Evolutionary conservation across 306 rosid species (phyloP).

Genomic region (Pyrus pyrifolia): DNA sequence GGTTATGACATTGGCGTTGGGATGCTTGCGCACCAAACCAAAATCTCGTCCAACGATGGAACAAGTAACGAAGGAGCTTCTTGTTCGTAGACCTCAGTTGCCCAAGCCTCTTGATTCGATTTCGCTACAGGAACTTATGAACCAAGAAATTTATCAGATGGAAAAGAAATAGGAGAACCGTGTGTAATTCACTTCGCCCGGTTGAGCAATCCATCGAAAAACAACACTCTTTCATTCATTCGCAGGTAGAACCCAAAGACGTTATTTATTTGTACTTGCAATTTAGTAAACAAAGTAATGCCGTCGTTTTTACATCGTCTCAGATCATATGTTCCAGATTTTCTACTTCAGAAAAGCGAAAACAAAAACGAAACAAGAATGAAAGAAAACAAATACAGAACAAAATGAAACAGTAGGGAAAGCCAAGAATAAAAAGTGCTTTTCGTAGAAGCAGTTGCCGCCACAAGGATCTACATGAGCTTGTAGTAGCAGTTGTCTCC

Average conservation of each 20-base stretch:
- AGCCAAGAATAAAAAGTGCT: not conserved
- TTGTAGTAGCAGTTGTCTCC: constrained; percentile 10
- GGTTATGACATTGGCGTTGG: not conserved
- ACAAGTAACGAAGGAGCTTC: constrained; percentile 4
- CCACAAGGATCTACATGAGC: constrained; percentile 4
- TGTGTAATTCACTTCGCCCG: not conserved
- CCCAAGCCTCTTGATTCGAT: constrained; percentile 6
- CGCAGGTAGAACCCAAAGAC: not conserved
- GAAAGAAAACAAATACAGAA: too few species aligned
- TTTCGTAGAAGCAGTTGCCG: not conserved
- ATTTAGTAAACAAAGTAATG: too few species aligned
- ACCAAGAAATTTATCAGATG: not conserved
- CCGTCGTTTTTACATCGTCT: not conserved
- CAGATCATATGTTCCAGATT: not conserved
- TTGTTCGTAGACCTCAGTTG: not conserved
- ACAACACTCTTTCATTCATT: not conserved
- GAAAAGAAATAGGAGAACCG: not conserved
- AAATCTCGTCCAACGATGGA: constrained; percentile 15
- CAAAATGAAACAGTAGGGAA: not conserved
- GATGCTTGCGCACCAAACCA: not conserved
- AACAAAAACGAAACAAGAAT: too few species aligned
- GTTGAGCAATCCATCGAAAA: not conserved
- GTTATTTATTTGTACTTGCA: too few species aligned
- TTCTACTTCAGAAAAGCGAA: not conserved
- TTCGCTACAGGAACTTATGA: constrained; percentile 11